Percentiles rank a stretch among this genome's conserved stretches.
phyloP scores from a whole-genome alignment of 2,329 filamentous ascomycete genomes.

The Penicillium sp. region DNA sequence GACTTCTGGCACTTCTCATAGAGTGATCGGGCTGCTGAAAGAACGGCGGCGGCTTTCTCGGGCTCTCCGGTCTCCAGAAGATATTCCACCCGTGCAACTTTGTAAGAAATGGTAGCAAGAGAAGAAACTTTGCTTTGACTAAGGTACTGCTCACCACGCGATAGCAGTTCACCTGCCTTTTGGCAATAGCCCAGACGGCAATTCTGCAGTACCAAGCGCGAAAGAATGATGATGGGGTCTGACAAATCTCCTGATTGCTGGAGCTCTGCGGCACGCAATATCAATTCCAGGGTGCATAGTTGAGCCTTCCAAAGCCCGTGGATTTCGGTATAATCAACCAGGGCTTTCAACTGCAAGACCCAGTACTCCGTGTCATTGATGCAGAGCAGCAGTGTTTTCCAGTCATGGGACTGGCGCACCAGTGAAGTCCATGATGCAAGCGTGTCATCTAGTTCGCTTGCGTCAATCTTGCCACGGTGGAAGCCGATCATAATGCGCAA shows the following conservation, averaged over 20 bases:
- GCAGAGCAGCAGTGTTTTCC: constrained; percentile 41
- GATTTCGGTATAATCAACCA: constrained; percentile 58
- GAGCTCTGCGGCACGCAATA: constrained; percentile 50
- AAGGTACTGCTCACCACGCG: constrained; percentile 55
- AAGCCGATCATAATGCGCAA: constrained; percentile 37
- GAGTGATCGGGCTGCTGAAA: constrained; percentile 28
- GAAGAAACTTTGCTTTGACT: constrained; percentile 41
- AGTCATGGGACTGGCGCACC: constrained; percentile 44
- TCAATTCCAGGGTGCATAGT: constrained; percentile 50
- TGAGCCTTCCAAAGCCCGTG: constrained; percentile 54
- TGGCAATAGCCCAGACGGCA: constrained; percentile 60
- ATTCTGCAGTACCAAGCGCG: constrained; percentile 54
- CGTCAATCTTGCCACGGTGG: constrained; percentile 31
- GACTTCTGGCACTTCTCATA: constrained; percentile 34
- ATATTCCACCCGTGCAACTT: constrained; percentile 74
- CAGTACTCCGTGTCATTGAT: constrained; percentile 54
- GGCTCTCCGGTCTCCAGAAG: constrained; percentile 64
- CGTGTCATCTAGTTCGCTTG: constrained; percentile 28
- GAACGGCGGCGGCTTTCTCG: constrained; percentile 54
- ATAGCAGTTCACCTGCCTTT: constrained; percentile 57
- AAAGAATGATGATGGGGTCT: constrained; percentile 44
- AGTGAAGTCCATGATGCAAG: constrained; percentile 42
- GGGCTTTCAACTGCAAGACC: constrained; percentile 51
- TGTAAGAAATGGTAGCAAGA: constrained; percentile 55
- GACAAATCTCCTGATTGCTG: constrained; percentile 37